Percentiles rank a stretch among this genome's conserved stretches.
Evolutionary conservation across 805 yeast species (phyloP).

Genomic region (Nakazawaea populi): DNA sequence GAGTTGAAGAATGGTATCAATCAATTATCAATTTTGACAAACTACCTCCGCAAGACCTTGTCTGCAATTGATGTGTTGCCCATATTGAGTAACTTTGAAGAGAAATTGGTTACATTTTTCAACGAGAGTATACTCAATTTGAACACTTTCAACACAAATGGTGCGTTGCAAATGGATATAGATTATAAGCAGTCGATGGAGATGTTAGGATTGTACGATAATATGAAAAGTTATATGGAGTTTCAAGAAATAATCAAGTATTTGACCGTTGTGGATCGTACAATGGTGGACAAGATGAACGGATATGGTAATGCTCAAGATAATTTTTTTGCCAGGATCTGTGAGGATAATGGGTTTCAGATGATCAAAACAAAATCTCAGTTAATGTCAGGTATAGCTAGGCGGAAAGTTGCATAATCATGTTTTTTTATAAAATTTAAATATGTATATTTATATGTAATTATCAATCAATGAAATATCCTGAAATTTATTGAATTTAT

Average conservation of each 20-base stretch:
- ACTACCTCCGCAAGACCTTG: neutral
- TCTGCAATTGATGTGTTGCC: conserved; percentile 8
- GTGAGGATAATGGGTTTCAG: neutral
- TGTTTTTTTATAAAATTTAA: no score
- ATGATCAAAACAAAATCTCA: neutral
- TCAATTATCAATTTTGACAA: neutral
- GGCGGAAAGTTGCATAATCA: neutral
- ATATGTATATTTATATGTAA: no score
- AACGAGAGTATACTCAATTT: conserved; percentile 9
- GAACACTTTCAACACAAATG: conserved; percentile 5
- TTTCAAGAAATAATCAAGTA: neutral
- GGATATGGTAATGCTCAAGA: neutral
- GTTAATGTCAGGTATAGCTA: conserved; percentile 4
- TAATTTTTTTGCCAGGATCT: neutral
- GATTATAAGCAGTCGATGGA: conserved; percentile 6
- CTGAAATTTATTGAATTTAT: neutral
- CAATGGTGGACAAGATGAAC: neutral
- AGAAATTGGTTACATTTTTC: conserved; percentile 7
- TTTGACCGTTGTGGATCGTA: neutral
- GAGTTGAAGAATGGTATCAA: conserved; percentile 2
- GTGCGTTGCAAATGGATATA: neutral
- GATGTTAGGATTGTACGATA: neutral
- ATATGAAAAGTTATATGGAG: conserved; percentile 1
- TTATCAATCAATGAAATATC: neutral
- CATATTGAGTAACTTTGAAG: conserved; percentile 3